Conservation (phyloP, 257 asterid species). For the Solanum paucissectum region DNA sequence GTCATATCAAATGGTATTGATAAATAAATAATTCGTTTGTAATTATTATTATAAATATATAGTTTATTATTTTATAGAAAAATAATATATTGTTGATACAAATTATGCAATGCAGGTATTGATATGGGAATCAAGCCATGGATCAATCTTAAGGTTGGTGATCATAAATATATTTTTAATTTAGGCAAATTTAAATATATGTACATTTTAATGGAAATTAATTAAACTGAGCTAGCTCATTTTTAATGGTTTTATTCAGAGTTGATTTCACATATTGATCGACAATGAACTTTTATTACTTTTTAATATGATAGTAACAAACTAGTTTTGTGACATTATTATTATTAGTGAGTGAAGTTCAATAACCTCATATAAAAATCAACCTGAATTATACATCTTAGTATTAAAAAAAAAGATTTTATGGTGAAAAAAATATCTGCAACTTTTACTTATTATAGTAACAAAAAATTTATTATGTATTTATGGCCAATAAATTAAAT, state of each 20-base stretch:
- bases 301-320: neutral
- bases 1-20: neutral
- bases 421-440: neutral
- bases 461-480: too few species aligned
- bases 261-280: neutral
- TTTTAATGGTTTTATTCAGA: neutral
- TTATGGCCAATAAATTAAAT: too few species aligned
- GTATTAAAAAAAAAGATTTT: neutral
- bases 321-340: neutral
- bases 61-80: neutral
- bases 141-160: neutral
- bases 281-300: neutral
- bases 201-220: neutral
- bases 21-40: neutral
- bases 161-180: neutral
- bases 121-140: neutral
- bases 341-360: neutral
- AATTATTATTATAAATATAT: neutral
- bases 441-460: neutral
- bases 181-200: neutral
- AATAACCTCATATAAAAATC: neutral
- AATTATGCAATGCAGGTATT: neutral
- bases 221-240: neutral
- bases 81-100: neutral
- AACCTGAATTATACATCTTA: neutral